Evolutionary conservation across 768 basidiomycete genomes (phyloP).

Genomic region (Melanogaster broomeanus): DNA sequence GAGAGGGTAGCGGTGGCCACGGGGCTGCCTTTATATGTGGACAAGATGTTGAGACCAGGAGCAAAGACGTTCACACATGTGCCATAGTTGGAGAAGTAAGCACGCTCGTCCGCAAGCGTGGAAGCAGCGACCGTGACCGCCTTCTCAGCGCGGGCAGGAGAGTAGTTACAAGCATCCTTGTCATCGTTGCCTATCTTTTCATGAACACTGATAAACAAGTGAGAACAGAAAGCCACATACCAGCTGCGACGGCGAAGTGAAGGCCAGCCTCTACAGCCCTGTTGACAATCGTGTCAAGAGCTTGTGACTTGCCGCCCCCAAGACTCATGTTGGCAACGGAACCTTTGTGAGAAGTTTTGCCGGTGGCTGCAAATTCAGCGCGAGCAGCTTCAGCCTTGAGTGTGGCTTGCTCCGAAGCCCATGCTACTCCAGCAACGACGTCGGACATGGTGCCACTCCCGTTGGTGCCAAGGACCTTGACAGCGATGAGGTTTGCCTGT

Average conservation of each 20-base stretch:
- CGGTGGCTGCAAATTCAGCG: constrained; percentile 68
- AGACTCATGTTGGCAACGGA: constrained; percentile 98
- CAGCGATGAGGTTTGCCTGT: constrained; percentile 83
- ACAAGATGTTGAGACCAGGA: constrained; percentile 89
- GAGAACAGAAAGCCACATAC: constrained; percentile 41
- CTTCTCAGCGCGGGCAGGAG: constrained; percentile 85
- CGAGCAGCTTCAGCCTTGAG: constrained; percentile 60
- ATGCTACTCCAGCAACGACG: constrained; percentile 86
- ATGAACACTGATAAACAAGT: neutral
- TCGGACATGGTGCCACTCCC: constrained; percentile 96
- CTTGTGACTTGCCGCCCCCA: constrained; percentile 88
- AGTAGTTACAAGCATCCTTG: constrained; percentile 89
- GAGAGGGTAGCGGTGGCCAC: constrained; percentile 74
- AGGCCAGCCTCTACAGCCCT: constrained; percentile 80
- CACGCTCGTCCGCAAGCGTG: constrained; percentile 77
- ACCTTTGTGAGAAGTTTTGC: constrained; percentile 86
- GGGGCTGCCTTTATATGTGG: constrained; percentile 74
- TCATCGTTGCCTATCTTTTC: constrained; percentile 66
- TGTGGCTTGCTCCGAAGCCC: constrained; percentile 60
- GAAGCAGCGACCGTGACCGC: constrained; percentile 96
- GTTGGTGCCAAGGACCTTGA: constrained; percentile 93
- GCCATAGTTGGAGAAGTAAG: constrained; percentile 93
- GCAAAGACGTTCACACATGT: constrained; percentile 91
- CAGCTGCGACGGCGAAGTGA: constrained; percentile 97
- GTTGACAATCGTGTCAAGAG: constrained; percentile 86